A percentile compares a stretch with the other conserved stretches of the same genome.
Conservation (phyloP, 176 grass and related monocot genomes). For the Cenchrus purpureus region DNA sequence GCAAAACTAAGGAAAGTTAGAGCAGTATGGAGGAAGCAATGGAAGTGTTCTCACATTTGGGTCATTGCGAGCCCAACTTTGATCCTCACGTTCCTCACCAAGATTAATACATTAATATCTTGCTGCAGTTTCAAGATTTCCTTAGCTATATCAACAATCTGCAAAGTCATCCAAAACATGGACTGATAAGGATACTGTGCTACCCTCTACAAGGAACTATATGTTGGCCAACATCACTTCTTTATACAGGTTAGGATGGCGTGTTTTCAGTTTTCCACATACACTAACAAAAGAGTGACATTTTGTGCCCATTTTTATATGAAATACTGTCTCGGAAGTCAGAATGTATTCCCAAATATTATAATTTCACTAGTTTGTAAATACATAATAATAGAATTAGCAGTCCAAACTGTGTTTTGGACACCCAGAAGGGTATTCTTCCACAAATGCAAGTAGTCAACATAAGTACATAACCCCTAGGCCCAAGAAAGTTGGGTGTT, state of each 20-base stretch:
- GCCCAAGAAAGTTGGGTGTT: background rate
- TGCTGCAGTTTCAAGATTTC: conserved; percentile 77
- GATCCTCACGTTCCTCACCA: conserved; percentile 77
- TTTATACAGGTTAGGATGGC: background rate
- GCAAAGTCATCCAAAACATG: conserved; percentile 28
- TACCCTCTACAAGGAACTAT: background rate
- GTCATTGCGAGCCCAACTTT: conserved; percentile 61
- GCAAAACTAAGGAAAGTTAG: conserved; percentile 2
- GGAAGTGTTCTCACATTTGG: conserved; percentile 59
- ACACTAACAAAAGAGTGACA: background rate
- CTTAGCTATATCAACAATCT: conserved; percentile 57
- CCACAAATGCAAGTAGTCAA: background rate
- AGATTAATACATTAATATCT: conserved; percentile 63
- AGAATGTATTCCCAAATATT: background rate
- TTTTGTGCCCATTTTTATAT: background rate
- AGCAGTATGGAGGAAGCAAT: background rate
- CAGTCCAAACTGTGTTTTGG: background rate
- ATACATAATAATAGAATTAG: background rate
- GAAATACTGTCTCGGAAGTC: background rate
- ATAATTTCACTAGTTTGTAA: background rate
- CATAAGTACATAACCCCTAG: background rate
- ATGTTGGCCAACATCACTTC: background rate
- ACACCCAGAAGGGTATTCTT: background rate
- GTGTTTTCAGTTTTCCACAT: background rate
- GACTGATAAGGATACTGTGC: background rate